These are phyloP conservation scores for Phytophthora pistaciae DNA, from an alignment of 352 stramenopile genomes.

Conservation along the genomic window DNA sequence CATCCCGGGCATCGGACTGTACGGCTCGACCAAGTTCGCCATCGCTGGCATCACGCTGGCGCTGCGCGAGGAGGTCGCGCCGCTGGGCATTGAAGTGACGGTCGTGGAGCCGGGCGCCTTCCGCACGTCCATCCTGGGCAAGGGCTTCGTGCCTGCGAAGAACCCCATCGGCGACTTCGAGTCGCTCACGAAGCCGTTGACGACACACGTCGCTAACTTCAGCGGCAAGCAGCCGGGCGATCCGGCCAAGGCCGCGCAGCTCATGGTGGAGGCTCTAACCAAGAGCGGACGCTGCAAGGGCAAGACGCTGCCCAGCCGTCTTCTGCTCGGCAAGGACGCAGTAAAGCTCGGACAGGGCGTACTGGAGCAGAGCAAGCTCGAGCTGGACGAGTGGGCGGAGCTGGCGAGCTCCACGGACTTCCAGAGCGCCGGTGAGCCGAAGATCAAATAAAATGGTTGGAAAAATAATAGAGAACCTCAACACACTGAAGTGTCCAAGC, in stretches of 20 bases:
- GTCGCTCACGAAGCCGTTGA: constrained; percentile 33
- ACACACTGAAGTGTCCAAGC: background rate
- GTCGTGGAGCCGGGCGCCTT: constrained; percentile 50
- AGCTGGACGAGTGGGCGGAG: constrained; percentile 36
- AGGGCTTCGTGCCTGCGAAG: constrained; percentile 30
- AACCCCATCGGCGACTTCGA: constrained; percentile 36
- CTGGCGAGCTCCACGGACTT: constrained; percentile 39
- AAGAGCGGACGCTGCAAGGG: constrained; percentile 45
- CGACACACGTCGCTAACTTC: constrained; percentile 31
- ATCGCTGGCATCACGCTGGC: constrained; percentile 44
- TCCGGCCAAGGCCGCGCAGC: constrained; percentile 31
- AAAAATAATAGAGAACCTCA: background rate
- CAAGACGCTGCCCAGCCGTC: constrained; percentile 32
- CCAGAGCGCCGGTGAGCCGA: constrained; percentile 16
- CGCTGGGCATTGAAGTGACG: constrained; percentile 50
- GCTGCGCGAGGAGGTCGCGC: constrained; percentile 42
- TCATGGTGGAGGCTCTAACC: constrained; percentile 48
- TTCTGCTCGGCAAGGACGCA: constrained; percentile 38
- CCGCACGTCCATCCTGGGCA: constrained; percentile 43
- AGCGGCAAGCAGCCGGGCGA: constrained; percentile 50
- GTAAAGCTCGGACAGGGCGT: constrained; percentile 32
- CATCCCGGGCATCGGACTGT: constrained; percentile 40
- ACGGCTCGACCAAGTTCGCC: constrained; percentile 55
- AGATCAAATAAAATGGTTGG: constrained; percentile 4
- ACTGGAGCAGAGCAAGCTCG: constrained; percentile 26